phyloP scores from a whole-genome alignment of 352 stramenopile genomes.

The Phytopythium ostracodes region DNA sequence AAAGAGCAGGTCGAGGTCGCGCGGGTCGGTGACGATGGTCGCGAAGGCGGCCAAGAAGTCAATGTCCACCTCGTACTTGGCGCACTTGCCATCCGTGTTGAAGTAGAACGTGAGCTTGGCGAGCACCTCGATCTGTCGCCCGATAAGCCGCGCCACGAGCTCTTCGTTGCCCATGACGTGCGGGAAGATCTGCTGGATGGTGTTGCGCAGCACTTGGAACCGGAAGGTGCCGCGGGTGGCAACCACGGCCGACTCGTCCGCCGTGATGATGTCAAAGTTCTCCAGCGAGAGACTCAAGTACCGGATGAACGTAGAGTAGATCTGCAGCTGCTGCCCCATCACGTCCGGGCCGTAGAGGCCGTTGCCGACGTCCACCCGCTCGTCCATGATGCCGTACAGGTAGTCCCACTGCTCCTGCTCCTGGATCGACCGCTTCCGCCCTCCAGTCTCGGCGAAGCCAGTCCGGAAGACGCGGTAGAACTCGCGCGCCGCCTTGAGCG shows the following conservation, averaged over 20 bases:
- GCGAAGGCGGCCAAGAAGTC: conserved; percentile 29
- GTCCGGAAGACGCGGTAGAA: conserved; percentile 9
- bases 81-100: conserved; percentile 1
- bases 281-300: conserved; percentile 26
- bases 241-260: conserved; percentile 25
- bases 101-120: conserved; percentile 9
- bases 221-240: conserved; percentile 15
- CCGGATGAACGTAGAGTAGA: conserved; percentile 9
- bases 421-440: neutral
- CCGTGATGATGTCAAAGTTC: conserved; percentile 18
- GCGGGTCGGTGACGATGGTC: conserved; percentile 17
- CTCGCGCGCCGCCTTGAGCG: conserved; percentile 18
- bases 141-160: neutral
- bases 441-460: neutral
- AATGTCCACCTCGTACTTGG: conserved; percentile 21
- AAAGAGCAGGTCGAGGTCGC: conserved; percentile 20
- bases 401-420: conserved; percentile 2
- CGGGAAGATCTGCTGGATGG: conserved; percentile 28
- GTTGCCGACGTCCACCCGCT: conserved; percentile 7
- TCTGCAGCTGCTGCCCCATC: conserved; percentile 7
- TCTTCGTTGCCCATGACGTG: conserved; percentile 13
- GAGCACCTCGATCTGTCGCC: neutral
- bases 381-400: conserved; percentile 7
- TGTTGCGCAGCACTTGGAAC: conserved; percentile 32
- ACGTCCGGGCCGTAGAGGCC: conserved; percentile 1